phyloP scores from a whole-genome alignment of 192 early-diverging fungal genomes.

The Coemansia sp. region DNA sequence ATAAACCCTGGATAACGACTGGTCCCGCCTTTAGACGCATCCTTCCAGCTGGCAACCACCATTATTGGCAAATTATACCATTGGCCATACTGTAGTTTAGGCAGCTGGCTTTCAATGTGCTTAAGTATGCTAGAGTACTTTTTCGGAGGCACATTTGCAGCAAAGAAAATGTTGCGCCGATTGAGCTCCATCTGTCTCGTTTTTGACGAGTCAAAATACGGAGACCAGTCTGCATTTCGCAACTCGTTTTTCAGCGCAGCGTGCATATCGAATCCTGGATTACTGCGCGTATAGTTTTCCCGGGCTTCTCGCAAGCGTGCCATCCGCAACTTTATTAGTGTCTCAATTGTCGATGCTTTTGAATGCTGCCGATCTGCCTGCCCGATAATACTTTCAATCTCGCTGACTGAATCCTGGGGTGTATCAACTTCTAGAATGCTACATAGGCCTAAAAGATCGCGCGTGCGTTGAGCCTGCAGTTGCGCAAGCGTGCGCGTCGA shows the following conservation, averaged over 20 bases:
- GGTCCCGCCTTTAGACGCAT: slow-evolving; percentile 11
- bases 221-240: slow-evolving; percentile 18
- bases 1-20: slow-evolving; percentile 42
- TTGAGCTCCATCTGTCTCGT: slow-evolving; percentile 10
- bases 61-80: slow-evolving; percentile 46
- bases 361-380: not conserved
- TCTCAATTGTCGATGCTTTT: not conserved
- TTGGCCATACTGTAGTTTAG: slow-evolving; percentile 23
- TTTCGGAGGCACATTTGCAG: slow-evolving; percentile 18
- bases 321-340: slow-evolving; percentile 14
- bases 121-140: slow-evolving; percentile 9
- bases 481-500: not conserved
- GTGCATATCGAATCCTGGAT: slow-evolving; percentile 7
- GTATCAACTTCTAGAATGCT: slow-evolving; percentile 7
- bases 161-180: slow-evolving; percentile 35
- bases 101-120: slow-evolving; percentile 31
- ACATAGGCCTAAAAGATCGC: slow-evolving; percentile 39
- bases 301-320: slow-evolving; percentile 37
- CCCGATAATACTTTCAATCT: slow-evolving; percentile 19
- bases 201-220: slow-evolving; percentile 7
- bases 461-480: slow-evolving; percentile 33
- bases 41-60: slow-evolving; percentile 33
- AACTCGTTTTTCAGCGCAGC: slow-evolving; percentile 16
- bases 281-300: slow-evolving; percentile 21
- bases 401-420: not conserved